Conservation (phyloP, 2,329 filamentous ascomycete genomes). For the Chaetomium sp. region DNA sequence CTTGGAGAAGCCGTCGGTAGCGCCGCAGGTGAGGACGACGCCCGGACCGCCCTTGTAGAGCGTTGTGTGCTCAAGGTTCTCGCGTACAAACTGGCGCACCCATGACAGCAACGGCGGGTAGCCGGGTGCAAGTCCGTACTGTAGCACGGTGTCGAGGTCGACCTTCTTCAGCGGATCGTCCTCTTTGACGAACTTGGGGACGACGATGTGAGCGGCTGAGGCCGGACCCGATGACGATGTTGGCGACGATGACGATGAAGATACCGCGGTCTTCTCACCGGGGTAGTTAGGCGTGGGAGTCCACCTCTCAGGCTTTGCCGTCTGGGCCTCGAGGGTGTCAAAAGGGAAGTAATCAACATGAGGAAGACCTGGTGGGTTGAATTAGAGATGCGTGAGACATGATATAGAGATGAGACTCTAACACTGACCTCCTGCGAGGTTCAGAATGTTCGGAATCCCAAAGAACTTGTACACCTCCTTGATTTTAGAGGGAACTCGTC, state of each 20-base stretch:
- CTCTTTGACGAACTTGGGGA: constrained; percentile 61
- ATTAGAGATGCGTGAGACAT: neutral
- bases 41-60: constrained; percentile 73
- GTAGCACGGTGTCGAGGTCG: constrained; percentile 73
- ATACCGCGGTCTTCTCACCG: constrained; percentile 20
- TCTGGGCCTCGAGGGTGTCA: constrained; percentile 79
- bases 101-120: constrained; percentile 75
- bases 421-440: constrained; percentile 54
- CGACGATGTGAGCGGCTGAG: constrained; percentile 50
- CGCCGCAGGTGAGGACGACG: constrained; percentile 71
- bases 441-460: constrained; percentile 53
- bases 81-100: constrained; percentile 68
- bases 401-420: neutral
- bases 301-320: constrained; percentile 69
- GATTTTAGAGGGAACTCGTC: constrained; percentile 58
- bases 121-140: constrained; percentile 79
- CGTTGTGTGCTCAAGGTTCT: constrained; percentile 72
- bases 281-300: constrained; percentile 60
- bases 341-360: constrained; percentile 80
- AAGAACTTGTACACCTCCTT: constrained; percentile 88
- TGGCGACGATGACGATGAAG: constrained; percentile 1
- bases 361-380: constrained; percentile 58
- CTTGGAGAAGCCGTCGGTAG: constrained; percentile 82
- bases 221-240: constrained; percentile 24
- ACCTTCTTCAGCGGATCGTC: constrained; percentile 61